Evolutionary conservation across 1,284 basidiomycete species (phyloP), one percentile per base, ranked within the genome.

Genomic region (Xerocomus minutiporus): DNA sequence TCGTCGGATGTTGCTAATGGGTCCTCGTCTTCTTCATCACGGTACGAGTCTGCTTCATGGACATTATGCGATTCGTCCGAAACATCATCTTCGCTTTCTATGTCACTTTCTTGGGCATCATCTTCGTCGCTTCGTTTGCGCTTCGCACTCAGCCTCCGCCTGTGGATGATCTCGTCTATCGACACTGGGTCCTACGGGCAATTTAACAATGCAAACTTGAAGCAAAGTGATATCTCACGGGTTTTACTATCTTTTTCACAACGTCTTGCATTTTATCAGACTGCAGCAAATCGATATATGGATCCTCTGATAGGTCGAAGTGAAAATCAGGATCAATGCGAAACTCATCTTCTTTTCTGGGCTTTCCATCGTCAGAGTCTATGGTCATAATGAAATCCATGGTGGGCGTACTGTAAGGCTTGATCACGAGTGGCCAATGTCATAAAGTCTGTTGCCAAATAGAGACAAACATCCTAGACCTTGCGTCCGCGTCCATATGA

Each of bases 121-220:
- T 72, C 66, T 52, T 69, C 73, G 5, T 65, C 64, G 13, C 61
- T 74, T 53, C 83, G 68, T 73, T 89, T 88, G 53, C 83, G 76
- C 67, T 89, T 88, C 31, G 71, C 71, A 40, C 73, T 64, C 51
- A 78, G 74, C 51, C 75, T 81, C 52, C 86, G 76, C 53, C 86
- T 77, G 44, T 84, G 84, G 62, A 95, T 93, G 59, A 96, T 97
- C 65, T 97, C 92, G 71, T 97, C 91, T 9, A 97, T 86, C 42
- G 88, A 92, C 46, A 97, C 82, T 13, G 88, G 84, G 64, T 82
- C 76, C 87, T 91, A 57, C n/a, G 50, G 20, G 28, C 41, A 38
- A 52, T 57, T 56, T 42, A 55, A 54, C 39, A 17, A 55, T 50
- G 46, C 51, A 52, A 46, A 54, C 29, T 46, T 52, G 41, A 54